These are phyloP conservation scores for Arthromyces matolae DNA, from an alignment of 768 basidiomycete genomes.

Conservation along the genomic window DNA sequence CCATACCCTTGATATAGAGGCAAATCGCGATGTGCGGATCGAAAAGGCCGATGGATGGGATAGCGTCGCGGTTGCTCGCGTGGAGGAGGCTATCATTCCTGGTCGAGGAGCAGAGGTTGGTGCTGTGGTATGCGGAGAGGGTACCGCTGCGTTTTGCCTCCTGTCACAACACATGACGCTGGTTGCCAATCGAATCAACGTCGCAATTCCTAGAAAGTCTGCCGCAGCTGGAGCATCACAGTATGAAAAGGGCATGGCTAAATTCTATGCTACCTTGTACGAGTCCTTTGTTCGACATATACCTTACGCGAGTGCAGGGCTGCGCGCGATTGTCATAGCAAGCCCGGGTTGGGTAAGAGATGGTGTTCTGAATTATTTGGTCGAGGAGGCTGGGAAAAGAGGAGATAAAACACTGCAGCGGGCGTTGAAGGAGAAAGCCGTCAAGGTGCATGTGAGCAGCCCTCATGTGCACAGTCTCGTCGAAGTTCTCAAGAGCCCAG, in stretches of 20 bases:
- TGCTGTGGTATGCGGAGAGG: conserved; percentile 95
- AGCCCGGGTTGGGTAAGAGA: conserved; percentile 97
- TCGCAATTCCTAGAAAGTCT: conserved; percentile 88
- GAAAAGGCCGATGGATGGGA: conserved; percentile 92
- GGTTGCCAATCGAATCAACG: conserved; percentile 84
- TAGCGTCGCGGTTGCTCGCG: conserved; percentile 73
- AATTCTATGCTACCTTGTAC: conserved; percentile 83
- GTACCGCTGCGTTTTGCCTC: conserved; percentile 89
- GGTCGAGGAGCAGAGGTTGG: conserved; percentile 95
- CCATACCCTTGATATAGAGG: conserved; percentile 92
- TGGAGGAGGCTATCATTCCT: conserved; percentile 88
- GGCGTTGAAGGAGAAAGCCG: conserved; percentile 74
- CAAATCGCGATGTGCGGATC: conserved; percentile 86
- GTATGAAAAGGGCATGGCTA: conserved; percentile 87
- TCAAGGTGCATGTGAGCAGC: conserved; percentile 89
- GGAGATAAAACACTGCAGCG: conserved; percentile 81
- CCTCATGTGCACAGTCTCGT: conserved; percentile 95
- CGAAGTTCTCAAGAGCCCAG: conserved; percentile 91
- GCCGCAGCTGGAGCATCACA: conserved; percentile 76
- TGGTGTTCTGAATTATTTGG: conserved; percentile 77
- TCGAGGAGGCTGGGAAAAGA: conserved; percentile 73
- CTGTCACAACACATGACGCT: conserved; percentile 97
- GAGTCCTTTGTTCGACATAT: conserved; percentile 88
- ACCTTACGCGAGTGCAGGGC: conserved; percentile 65
- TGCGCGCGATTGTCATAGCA: conserved; percentile 92